A percentile compares a stretch with the other conserved stretches of the same genome.
Conservation (phyloP, 1,284 basidiomycete species). For the Retiboletus flavoniger region DNA sequence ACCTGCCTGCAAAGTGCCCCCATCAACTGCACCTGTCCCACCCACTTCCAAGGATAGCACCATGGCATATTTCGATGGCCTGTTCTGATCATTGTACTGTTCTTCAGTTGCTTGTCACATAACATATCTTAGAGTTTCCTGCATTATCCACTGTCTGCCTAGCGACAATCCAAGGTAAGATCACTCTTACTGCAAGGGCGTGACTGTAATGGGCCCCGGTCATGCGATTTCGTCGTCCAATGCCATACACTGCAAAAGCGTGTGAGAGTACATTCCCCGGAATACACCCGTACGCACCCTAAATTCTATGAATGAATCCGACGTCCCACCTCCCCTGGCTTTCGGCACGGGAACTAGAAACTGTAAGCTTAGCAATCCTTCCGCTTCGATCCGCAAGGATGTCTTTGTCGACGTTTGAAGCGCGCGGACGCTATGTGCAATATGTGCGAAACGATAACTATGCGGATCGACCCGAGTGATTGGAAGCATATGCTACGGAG, state of each 20-base stretch:
- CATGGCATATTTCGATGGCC: slow-evolving; percentile 42
- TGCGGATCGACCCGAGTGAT: background rate
- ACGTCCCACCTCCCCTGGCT: slow-evolving; percentile 42
- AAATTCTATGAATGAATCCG: slow-evolving; percentile 79
- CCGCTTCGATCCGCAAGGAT: slow-evolving; percentile 78
- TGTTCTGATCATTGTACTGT: slow-evolving; percentile 35
- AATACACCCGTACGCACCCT: slow-evolving; percentile 51
- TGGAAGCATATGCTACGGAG: background rate
- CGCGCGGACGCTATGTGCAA: slow-evolving; percentile 68
- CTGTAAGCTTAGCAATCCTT: slow-evolving; percentile 81
- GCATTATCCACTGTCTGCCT: background rate
- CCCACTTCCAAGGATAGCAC: slow-evolving; percentile 26
- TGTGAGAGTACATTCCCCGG: slow-evolving; percentile 13
- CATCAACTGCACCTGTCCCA: slow-evolving; percentile 6
- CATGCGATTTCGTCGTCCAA: slow-evolving; percentile 32
- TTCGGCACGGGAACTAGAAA: slow-evolving; percentile 77
- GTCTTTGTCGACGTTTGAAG: slow-evolving; percentile 81
- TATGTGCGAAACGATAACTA: slow-evolving; percentile 80
- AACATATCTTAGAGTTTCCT: slow-evolving; percentile 23
- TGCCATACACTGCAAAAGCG: slow-evolving; percentile 29
- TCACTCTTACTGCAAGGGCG: background rate
- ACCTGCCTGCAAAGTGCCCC: slow-evolving; percentile 18
- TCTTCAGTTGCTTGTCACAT: background rate
- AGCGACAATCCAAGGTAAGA: slow-evolving; percentile 1
- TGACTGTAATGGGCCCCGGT: background rate